Evolutionary conservation across 768 basidiomycete species (phyloP).

Genomic region (Mycena belliarum): DNA sequence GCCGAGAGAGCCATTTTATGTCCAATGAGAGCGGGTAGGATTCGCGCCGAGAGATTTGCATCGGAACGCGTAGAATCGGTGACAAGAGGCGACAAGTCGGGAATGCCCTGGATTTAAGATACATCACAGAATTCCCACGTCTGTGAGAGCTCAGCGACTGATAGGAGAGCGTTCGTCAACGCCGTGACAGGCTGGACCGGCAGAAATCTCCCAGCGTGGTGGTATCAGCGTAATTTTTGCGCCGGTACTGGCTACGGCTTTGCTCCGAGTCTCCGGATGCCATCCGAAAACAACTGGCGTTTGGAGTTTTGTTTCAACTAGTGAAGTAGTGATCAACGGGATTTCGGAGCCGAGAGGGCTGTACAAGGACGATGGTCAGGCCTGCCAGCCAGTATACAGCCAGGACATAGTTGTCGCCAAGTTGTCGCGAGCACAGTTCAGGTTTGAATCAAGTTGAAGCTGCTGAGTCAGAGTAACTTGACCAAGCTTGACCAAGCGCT

Average conservation of each 20-base stretch:
- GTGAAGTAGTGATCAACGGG: background rate
- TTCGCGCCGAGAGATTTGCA: background rate
- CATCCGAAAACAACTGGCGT: background rate
- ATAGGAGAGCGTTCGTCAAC: background rate
- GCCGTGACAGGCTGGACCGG: background rate
- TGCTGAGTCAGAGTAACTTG: too few species aligned
- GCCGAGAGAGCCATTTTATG: background rate
- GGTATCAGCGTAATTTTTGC: background rate
- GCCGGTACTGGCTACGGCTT: background rate
- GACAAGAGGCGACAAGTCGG: background rate
- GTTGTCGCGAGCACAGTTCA: too few species aligned
- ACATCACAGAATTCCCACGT: slow-evolving; percentile 4
- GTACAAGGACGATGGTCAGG: too few species aligned
- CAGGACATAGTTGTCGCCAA: too few species aligned
- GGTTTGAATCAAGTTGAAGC: too few species aligned
- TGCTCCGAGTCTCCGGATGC: background rate
- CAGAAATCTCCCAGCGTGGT: slow-evolving; percentile 11
- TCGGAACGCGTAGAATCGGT: slow-evolving; percentile 4
- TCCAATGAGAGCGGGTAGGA: slow-evolving; percentile 12
- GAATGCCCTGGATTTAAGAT: slow-evolving; percentile 1
- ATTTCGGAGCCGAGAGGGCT: background rate
- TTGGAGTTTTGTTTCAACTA: too few species aligned
- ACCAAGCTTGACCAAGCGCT: too few species aligned
- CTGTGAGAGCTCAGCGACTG: slow-evolving; percentile 2
- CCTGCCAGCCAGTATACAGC: too few species aligned